phyloP scores from a whole-genome alignment of 306 rosid species.

The Glycine latifolia region DNA sequence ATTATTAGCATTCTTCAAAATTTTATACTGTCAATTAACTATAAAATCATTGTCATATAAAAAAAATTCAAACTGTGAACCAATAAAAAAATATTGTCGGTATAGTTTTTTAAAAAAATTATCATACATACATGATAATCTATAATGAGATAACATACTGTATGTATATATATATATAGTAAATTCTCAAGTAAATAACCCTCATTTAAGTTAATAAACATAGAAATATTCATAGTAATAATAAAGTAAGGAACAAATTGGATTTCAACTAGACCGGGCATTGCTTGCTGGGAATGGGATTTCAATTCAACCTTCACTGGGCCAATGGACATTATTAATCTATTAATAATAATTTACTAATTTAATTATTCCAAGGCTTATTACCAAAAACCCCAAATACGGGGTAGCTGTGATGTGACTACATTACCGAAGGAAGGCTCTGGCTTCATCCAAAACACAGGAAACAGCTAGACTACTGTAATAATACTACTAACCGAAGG shows the following conservation, averaged over 20 bases:
- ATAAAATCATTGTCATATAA: too few relatives aligned
- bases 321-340: too few relatives aligned
- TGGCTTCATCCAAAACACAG: neutral
- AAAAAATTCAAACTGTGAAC: too few relatives aligned
- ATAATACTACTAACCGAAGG: neutral
- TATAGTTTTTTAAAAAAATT: too few relatives aligned
- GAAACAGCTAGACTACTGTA: neutral
- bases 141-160: too few relatives aligned
- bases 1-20: too few relatives aligned
- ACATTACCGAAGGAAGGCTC: neutral
- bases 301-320: neutral
- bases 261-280: neutral
- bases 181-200: too few relatives aligned
- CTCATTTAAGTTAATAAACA: too few relatives aligned
- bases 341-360: neutral
- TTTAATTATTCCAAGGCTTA: neutral
- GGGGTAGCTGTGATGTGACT: slow-evolving; percentile 5
- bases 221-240: neutral
- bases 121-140: too few relatives aligned
- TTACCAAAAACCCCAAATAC: neutral
- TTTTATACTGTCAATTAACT: too few relatives aligned
- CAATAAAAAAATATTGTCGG: too few relatives aligned
- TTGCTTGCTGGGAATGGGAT: neutral
- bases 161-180: too few relatives aligned
- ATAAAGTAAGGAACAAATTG: neutral